These are phyloP conservation scores for Zostera marina DNA, from an alignment of 116 monocot genomes.

Conservation along the genomic window DNA sequence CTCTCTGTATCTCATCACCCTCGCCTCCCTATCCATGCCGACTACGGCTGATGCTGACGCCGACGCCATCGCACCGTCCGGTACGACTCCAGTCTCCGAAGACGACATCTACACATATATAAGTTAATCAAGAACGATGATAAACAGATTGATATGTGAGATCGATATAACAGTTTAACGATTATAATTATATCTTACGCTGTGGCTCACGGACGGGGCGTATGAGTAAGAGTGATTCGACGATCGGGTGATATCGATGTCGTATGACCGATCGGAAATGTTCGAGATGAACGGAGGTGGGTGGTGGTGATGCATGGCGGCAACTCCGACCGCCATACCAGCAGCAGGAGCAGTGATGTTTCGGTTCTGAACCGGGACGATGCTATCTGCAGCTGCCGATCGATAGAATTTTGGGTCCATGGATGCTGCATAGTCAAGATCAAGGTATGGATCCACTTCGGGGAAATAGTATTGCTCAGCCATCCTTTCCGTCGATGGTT, in stretches of 20 bases:
- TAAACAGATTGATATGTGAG: neutral
- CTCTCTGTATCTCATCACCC: constrained; percentile 80
- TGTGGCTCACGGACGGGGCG: constrained; percentile 25
- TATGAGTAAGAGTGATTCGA: constrained; percentile 16
- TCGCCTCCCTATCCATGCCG: constrained; percentile 48
- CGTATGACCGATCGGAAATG: constrained; percentile 10
- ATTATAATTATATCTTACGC: constrained; percentile 24
- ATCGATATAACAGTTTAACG: neutral
- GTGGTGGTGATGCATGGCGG: constrained; percentile 2
- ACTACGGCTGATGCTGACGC: constrained; percentile 14
- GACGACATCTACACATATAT: constrained; percentile 32
- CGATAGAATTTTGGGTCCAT: constrained; percentile 25
- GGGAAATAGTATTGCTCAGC: constrained; percentile 24
- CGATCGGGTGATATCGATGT: constrained; percentile 28
- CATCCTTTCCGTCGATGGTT: neutral
- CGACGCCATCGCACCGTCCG: constrained; percentile 18
- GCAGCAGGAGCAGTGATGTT: neutral
- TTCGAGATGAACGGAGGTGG: constrained; percentile 5
- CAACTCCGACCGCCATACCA: neutral
- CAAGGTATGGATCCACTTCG: constrained; percentile 59
- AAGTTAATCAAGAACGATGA: neutral
- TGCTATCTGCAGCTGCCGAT: constrained; percentile 22
- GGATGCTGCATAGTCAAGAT: constrained; percentile 38
- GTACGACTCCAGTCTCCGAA: constrained; percentile 61
- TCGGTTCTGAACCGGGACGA: constrained; percentile 38